Percentiles rank a stretch among this genome's conserved stretches.
These are phyloP conservation scores for Apodospora peruviana DNA, from an alignment of 495 filamentous ascomycete genomes.

Conservation along the genomic window DNA sequence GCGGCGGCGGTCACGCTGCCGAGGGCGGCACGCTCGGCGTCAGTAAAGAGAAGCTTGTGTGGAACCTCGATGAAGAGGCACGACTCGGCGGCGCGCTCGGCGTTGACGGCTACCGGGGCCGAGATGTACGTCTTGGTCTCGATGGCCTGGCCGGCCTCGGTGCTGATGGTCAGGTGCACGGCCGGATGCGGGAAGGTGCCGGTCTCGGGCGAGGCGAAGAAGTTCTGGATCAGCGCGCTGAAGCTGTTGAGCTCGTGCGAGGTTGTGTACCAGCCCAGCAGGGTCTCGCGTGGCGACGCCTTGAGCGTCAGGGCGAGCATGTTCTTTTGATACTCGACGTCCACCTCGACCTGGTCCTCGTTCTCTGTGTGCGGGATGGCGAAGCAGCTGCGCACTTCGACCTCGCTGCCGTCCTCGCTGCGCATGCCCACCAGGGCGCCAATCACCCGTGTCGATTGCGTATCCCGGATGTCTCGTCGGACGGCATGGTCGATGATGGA, in stretches of 20 bases:
- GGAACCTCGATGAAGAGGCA: conserved; percentile 96
- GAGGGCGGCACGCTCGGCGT: conserved; percentile 86
- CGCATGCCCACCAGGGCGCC: conserved; percentile 88
- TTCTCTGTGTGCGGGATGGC: conserved; percentile 97
- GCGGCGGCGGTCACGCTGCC: conserved; percentile 80
- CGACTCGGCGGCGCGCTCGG: conserved; percentile 88
- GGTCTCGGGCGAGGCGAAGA: conserved; percentile 94
- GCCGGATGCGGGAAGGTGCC: conserved; percentile 95
- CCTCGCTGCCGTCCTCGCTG: conserved; percentile 92
- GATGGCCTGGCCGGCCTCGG: conserved; percentile 76
- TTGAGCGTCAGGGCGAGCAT: conserved; percentile 92
- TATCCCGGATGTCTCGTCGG: conserved; percentile 81
- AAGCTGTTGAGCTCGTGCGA: conserved; percentile 94
- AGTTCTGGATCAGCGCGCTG: conserved; percentile 97
- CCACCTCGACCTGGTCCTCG: conserved; percentile 96
- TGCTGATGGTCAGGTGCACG: conserved; percentile 90
- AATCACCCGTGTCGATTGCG: conserved; percentile 89
- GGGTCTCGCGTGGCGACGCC: conserved; percentile 86
- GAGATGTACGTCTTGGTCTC: conserved; percentile 88
- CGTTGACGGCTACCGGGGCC: conserved; percentile 87
- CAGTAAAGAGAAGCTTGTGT: conserved; percentile 77
- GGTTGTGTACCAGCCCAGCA: conserved; percentile 98
- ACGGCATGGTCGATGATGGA: conserved; percentile 95
- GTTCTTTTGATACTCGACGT: conserved; percentile 99
- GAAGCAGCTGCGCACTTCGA: conserved; percentile 91